A percentile compares a stretch with the other conserved stretches of the same genome.
Evolutionary conservation across 257 asterid species (phyloP).

Genomic region (Lithospermum erythrorhizon): DNA sequence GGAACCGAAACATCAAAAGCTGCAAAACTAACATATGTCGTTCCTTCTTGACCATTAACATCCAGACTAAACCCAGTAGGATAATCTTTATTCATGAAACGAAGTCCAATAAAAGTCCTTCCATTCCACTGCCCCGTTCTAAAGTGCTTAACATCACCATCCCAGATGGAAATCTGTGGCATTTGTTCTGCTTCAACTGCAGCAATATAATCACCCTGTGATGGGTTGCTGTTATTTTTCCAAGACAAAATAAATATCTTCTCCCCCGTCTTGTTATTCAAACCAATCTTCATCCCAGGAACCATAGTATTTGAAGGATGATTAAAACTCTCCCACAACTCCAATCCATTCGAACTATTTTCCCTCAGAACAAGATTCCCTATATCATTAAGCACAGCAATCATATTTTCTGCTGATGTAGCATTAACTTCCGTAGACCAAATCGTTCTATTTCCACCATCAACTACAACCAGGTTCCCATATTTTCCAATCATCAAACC

Average conservation of each 20-base stretch:
- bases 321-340: constrained; percentile 36
- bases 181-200: constrained; percentile 26
- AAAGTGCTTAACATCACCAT: constrained; percentile 19
- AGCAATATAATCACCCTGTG: constrained; percentile 20
- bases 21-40: constrained; percentile 16
- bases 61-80: constrained; percentile 30
- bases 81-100: constrained; percentile 32
- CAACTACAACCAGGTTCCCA: neutral
- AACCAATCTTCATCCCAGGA: constrained; percentile 24
- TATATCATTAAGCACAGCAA: constrained; percentile 3
- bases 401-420: neutral
- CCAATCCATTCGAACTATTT: constrained; percentile 8
- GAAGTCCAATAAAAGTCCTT: constrained; percentile 36
- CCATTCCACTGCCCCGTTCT: constrained; percentile 56
- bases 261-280: constrained; percentile 21
- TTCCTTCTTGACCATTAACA: constrained; percentile 7
- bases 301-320: constrained; percentile 25
- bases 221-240: constrained; percentile 27
- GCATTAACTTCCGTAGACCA: constrained; percentile 6
- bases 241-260: constrained; percentile 30
- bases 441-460: constrained; percentile 4
- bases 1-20: constrained; percentile 15
- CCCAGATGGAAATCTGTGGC: constrained; percentile 24
- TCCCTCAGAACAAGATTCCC: constrained; percentile 16
- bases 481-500: neutral